Evolutionary conservation across 2,329 filamentous ascomycete genomes (phyloP).

Genomic region (Rutstroemia sp.): DNA sequence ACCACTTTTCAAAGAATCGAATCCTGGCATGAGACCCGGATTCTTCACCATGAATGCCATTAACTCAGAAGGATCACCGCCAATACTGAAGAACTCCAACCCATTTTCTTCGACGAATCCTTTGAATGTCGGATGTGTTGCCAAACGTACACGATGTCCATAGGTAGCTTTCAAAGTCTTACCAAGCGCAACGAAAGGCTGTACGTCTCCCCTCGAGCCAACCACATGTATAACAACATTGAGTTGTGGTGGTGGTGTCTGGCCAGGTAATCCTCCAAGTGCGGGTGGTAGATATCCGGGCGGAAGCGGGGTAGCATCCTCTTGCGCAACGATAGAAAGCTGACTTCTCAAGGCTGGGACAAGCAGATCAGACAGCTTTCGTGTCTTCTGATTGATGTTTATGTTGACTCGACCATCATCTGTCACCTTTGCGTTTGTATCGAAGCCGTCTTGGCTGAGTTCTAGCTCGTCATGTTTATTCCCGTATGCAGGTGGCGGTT

Average conservation of each 20-base stretch:
- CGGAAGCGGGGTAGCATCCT: constrained; percentile 46
- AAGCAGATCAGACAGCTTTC: constrained; percentile 58
- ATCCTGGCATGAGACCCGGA: constrained; percentile 75
- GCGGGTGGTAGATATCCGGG: constrained; percentile 68
- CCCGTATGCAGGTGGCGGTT: constrained; percentile 50
- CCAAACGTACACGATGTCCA: constrained; percentile 65
- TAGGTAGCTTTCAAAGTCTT: constrained; percentile 56
- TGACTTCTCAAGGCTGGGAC: constrained; percentile 56
- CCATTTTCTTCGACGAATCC: constrained; percentile 61
- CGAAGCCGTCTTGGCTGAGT: constrained; percentile 54
- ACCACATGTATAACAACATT: constrained; percentile 72
- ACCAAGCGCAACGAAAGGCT: constrained; percentile 66
- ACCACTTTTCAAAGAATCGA: constrained; percentile 68
- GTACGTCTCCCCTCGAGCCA: constrained; percentile 67
- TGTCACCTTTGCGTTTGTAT: constrained; percentile 54
- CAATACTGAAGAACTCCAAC: constrained; percentile 69
- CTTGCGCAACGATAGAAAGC: constrained; percentile 32
- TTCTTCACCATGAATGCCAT: constrained; percentile 94
- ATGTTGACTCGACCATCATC: constrained; percentile 75
- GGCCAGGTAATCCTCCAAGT: constrained; percentile 56
- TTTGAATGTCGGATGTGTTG: constrained; percentile 64
- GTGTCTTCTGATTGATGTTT: constrained; percentile 65
- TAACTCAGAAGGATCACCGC: constrained; percentile 66
- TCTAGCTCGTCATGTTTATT: constrained; percentile 48
- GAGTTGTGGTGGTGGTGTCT: constrained; percentile 49